Percentiles rank a stretch among this genome's conserved stretches.
phyloP scores from a whole-genome alignment of 148 eudicot genomes.

The Euryodendron excelsum region DNA sequence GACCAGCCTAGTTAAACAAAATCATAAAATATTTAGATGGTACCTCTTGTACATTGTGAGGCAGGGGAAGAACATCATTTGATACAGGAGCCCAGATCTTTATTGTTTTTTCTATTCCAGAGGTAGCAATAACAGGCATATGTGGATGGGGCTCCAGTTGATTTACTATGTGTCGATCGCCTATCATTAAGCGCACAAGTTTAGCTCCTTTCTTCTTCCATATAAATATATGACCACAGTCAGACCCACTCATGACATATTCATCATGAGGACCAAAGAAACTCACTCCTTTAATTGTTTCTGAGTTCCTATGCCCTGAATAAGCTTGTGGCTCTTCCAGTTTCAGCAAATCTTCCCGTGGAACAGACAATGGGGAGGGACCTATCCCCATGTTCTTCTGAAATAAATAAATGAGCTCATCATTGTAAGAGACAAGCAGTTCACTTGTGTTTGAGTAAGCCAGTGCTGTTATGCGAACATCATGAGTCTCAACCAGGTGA shows the following conservation, averaged over 20 bases:
- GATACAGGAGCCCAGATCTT: constrained; percentile 79
- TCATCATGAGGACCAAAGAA: constrained; percentile 75
- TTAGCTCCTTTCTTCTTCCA: constrained; percentile 71
- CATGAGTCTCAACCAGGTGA: constrained; percentile 43
- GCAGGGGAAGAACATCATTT: constrained; percentile 50
- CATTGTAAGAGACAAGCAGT: constrained; percentile 70
- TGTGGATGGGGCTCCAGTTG: constrained; percentile 73
- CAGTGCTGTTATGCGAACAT: constrained; percentile 60
- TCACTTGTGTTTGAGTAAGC: constrained; percentile 72
- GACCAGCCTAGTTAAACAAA: not conserved
- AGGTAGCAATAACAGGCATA: constrained; percentile 63
- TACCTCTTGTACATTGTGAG: constrained; percentile 56
- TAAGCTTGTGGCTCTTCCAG: constrained; percentile 53
- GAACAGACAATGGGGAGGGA: constrained; percentile 36
- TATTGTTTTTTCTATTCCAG: constrained; percentile 62
- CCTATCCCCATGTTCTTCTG: constrained; percentile 72
- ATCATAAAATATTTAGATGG: not conserved
- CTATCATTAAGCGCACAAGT: constrained; percentile 73
- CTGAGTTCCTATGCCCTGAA: constrained; percentile 69
- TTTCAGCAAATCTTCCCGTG: constrained; percentile 35
- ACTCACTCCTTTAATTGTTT: constrained; percentile 79
- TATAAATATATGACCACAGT: constrained; percentile 79
- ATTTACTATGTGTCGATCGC: constrained; percentile 64
- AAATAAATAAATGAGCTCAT: constrained; percentile 76
- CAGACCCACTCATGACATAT: constrained; percentile 77